Conservation (phyloP, 2,329 filamentous ascomycete species). For the Byssochlamys sp. region DNA sequence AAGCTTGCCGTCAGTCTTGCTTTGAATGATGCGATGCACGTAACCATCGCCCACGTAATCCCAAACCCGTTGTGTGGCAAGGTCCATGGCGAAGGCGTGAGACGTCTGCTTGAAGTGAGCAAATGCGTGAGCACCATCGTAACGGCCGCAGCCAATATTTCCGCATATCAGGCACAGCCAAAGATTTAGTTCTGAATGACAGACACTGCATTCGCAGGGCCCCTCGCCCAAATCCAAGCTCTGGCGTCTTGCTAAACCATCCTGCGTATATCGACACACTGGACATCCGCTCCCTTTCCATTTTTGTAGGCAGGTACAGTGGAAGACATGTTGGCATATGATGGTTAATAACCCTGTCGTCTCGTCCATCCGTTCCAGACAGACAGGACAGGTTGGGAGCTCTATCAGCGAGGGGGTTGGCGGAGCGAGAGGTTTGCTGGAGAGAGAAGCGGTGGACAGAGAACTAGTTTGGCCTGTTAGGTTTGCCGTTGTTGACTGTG, state of each 20-base stretch:
- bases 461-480: slow-evolving; percentile 23
- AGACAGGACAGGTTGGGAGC: slow-evolving; percentile 90
- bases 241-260: slow-evolving; percentile 42
- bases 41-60: slow-evolving; percentile 93
- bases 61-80: slow-evolving; percentile 92
- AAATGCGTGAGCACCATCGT: slow-evolving; percentile 87
- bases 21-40: slow-evolving; percentile 88
- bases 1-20: slow-evolving; percentile 83
- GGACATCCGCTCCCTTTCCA: slow-evolving; percentile 93
- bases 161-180: slow-evolving; percentile 96
- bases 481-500: slow-evolving; percentile 35
- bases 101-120: slow-evolving; percentile 82
- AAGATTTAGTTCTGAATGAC: slow-evolving; percentile 69
- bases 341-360: slow-evolving; percentile 91
- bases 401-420: slow-evolving; percentile 78
- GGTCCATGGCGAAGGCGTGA: slow-evolving; percentile 86
- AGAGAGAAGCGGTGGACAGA: slow-evolving; percentile 37
- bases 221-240: slow-evolving; percentile 48
- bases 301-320: slow-evolving; percentile 89
- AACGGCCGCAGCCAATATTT: slow-evolving; percentile 83
- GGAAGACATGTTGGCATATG: slow-evolving; percentile 93
- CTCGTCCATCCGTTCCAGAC: slow-evolving; percentile 95
- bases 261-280: slow-evolving; percentile 81
- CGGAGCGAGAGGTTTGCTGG: slow-evolving; percentile 56
- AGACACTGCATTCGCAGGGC: slow-evolving; percentile 59